phyloP scores from a whole-genome alignment of 2,329 filamentous ascomycete genomes.

The Parafenestella ontariensis region DNA sequence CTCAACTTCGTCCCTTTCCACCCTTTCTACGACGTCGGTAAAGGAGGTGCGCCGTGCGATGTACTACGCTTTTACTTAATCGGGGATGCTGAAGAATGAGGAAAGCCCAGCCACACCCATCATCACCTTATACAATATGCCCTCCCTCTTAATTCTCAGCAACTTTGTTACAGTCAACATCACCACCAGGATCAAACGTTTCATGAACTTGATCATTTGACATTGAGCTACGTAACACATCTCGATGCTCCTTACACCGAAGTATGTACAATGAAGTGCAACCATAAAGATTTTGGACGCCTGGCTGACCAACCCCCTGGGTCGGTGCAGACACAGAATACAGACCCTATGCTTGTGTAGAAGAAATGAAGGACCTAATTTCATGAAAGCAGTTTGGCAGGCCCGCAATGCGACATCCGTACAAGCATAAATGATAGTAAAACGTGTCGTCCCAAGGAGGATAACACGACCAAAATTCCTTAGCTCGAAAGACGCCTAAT shows the following conservation, averaged over 20 bases:
- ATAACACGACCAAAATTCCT: background rate
- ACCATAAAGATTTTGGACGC: background rate
- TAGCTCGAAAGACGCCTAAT: slow-evolving; percentile 28
- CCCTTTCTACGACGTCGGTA: no score
- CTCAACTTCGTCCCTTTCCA: no score
- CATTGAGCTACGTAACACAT: slow-evolving; percentile 1
- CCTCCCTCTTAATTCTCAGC: background rate
- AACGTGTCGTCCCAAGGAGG: background rate
- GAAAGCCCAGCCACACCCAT: background rate
- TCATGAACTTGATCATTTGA: background rate
- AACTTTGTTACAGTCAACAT: background rate
- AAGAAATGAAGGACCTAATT: background rate
- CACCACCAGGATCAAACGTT: background rate
- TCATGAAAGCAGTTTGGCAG: background rate
- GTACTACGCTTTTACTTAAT: background rate
- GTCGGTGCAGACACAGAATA: background rate
- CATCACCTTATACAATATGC: background rate
- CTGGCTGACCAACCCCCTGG: slow-evolving; percentile 4
- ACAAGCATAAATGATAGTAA: slow-evolving; percentile 3
- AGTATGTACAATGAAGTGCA: slow-evolving; percentile 6
- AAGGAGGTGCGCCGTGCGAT: background rate
- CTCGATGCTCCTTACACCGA: slow-evolving; percentile 3
- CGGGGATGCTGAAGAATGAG: background rate
- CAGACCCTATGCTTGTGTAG: slow-evolving; percentile 1
- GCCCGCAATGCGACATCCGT: slow-evolving; percentile 1